Evolutionary conservation across 176 grass and related monocot genomes (phyloP), one percentile per base, ranked within the genome.

Genomic region (Chrysopogon serrulatus): DNA sequence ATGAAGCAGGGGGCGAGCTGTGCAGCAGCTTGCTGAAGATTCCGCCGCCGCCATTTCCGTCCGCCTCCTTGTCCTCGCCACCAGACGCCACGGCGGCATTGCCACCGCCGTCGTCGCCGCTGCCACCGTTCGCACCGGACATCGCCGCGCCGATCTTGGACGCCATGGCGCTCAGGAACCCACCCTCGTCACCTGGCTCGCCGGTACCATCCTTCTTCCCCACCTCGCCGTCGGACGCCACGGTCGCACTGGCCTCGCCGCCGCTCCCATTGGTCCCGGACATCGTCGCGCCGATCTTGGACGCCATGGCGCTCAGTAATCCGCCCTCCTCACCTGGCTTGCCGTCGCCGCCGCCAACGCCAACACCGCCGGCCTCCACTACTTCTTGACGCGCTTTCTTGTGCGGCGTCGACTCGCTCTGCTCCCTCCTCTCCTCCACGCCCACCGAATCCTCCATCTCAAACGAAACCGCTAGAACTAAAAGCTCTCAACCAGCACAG

Each of bases 361-460:
- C 71, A 49, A 0, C 18, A 4, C 28, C 64, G 0, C 3, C 40
- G 21, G 45, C 47, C 14, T 3, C 48, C 18, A 1, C 54, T 1
- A 36, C 83, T 27, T 78, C 83, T 10, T 47, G 71, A 26, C n/a
- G 79, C 79, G 45, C 81, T 45, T 74, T 74, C 45, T 60, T 61
- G 35, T 74, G 30, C 67, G 47, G 84, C 74, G 32, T 21, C 35
- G 23, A 19, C 45, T 83, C 67, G 57, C 64, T 80, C 68, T 90
- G 84, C 74, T 68, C 88, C 67, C 67, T 73, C 84, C 84, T 86
- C 84, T 90, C 88, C 74, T 67, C 79, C 48, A 83, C 79, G 6
- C 74, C 84, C 67, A 90, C 88, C 10, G 84, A 90, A 12, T 90
- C 88, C 84, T 90, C 88, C 80, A 87, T 90, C 30, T 45, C 2